These are phyloP conservation scores for Drosera spatulata DNA, from an alignment of 179 eudicot species.

Conservation along the genomic window DNA sequence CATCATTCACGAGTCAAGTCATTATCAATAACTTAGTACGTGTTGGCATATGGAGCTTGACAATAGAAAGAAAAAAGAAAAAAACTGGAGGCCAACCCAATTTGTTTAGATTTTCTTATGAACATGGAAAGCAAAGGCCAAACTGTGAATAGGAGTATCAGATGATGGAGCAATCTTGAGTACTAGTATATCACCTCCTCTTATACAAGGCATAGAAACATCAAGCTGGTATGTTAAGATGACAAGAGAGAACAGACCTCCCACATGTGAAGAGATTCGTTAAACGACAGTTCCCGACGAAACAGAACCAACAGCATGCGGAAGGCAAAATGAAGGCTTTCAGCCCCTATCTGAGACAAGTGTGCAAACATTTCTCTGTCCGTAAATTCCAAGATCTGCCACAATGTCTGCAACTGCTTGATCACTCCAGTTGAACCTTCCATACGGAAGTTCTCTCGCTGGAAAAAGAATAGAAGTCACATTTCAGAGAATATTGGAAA, in stretches of 20 bases:
- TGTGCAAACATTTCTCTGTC: slow-evolving; percentile 88
- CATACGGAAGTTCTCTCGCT: slow-evolving; percentile 94
- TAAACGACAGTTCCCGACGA: slow-evolving; percentile 89
- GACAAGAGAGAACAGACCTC: slow-evolving; percentile 75
- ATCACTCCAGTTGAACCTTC: slow-evolving; percentile 98
- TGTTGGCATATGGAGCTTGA: too few relatives aligned
- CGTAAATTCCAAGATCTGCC: slow-evolving; percentile 75
- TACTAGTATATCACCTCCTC: too few relatives aligned
- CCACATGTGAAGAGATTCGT: slow-evolving; percentile 97
- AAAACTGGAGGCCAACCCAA: too few relatives aligned
- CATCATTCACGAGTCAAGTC: too few relatives aligned
- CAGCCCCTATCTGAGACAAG: slow-evolving; percentile 85
- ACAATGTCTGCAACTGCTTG: slow-evolving; percentile 89
- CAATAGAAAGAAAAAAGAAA: too few relatives aligned
- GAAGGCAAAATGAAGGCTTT: slow-evolving; percentile 98
- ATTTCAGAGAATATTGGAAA: neutral
- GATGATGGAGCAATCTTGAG: too few relatives aligned
- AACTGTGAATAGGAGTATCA: too few relatives aligned
- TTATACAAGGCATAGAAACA: too few relatives aligned
- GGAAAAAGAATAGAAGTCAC: slow-evolving; percentile 6
- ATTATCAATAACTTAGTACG: too few relatives aligned
- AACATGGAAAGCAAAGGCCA: too few relatives aligned
- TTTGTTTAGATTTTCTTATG: too few relatives aligned
- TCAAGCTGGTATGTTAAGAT: neutral
- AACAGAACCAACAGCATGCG: slow-evolving; percentile 95